Evolutionary conservation across 495 filamentous ascomycete genomes (phyloP), one percentile per base, ranked within the genome.

Genomic region (Glonium stellatum): DNA sequence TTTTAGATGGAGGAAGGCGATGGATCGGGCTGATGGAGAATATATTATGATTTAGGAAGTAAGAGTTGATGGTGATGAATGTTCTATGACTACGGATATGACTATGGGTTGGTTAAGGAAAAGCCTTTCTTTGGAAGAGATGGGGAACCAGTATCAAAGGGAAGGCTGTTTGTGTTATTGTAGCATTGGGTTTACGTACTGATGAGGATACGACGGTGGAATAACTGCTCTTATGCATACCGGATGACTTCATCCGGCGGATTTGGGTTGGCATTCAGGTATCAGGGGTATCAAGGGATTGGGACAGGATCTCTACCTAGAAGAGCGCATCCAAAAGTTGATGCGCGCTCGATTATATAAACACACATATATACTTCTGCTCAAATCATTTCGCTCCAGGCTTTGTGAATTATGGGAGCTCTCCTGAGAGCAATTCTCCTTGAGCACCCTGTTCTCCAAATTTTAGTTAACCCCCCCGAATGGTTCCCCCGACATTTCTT

Each of bases 1-100:
- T 18, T 92, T 93, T 73, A 81, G 84, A 68, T 93, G 89, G 89
- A 81, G 86, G 13, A 82, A 78, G 64, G 86, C 81, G 55, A 92
- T 93, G 77, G 84, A 87, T 65, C 80, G 85, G 41, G 79, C 82
- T 4, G 88, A 89, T 55, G 88, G 88, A 23, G 90, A 95, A 76
- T 93, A 90, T 75, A 91, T 93, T 72, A 87, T 92, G 72, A 86
- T 92, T 65, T 95, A 73, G 74, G 27, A 3, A 31, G 27, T 6
- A 31, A 6, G 27, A 31, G 27, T 31, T 31, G 27, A 3, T 2
- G 27, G 27, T 31, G 2, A 31, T 31, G n/a, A n/a, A n/a, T n/a
- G n/a, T 31, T 6, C 2, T 6, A 31, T 31, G 27, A 6, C 27
- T 31, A 31, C 6, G 6, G 2, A 6, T 31, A 31, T 6, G 27